Evolutionary conservation across 2,329 filamentous ascomycete species (phyloP).

Genomic region (Reticulascus tulasneorum): DNA sequence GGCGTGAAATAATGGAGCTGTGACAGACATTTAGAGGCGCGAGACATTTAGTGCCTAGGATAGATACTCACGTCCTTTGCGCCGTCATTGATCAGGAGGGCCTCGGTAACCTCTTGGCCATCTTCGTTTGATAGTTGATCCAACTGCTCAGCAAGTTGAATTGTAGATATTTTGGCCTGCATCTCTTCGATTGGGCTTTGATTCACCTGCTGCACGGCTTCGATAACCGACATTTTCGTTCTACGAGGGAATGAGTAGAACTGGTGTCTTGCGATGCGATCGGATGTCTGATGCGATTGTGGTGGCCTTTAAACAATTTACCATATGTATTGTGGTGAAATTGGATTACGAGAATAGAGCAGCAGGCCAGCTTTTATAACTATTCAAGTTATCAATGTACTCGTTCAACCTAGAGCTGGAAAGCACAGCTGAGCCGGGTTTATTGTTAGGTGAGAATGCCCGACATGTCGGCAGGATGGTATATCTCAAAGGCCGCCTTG

Average conservation of each 20-base stretch:
- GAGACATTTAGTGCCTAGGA: not conserved
- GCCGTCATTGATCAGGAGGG: conserved; percentile 17
- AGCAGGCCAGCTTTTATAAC: no score
- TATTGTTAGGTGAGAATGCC: no score
- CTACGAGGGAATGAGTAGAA: not conserved
- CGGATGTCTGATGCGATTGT: not conserved
- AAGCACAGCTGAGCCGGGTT: no score
- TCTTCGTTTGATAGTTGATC: conserved; percentile 3
- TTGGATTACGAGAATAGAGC: no score
- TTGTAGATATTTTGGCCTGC: conserved; percentile 6
- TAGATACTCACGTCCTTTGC: conserved; percentile 23
- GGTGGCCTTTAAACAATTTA: no score
- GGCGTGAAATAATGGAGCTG: conserved; percentile 43
- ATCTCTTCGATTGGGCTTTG: conserved; percentile 1
- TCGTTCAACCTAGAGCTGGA: no score
- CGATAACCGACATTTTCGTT: conserved; percentile 6
- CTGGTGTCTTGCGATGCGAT: not conserved
- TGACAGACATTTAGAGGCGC: not conserved
- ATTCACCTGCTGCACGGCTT: conserved; percentile 4
- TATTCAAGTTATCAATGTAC: no score
- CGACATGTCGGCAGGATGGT: no score
- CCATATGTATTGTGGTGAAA: no score
- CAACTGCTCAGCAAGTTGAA: conserved; percentile 4
- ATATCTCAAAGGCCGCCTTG: no score
- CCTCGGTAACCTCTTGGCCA: not conserved